Conservation (phyloP, 2,329 filamentous ascomycete genomes). For the Colletotrichum abscissum region DNA sequence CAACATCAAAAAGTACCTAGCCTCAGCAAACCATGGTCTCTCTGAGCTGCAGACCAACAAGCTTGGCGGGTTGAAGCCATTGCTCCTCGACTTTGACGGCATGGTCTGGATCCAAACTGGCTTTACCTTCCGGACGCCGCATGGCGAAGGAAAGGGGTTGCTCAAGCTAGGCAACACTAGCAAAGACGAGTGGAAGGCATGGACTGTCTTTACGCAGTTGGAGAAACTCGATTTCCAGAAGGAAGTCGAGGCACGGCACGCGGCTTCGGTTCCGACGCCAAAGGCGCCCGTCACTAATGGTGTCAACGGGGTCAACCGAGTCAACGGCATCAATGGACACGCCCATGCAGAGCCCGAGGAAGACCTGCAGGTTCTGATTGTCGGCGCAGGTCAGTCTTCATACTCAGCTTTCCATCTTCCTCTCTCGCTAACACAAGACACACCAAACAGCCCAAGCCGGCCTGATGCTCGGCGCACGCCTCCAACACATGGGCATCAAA, state of each 20-base stretch:
- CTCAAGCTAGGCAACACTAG: conserved; percentile 37
- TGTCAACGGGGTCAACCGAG: conserved; percentile 4
- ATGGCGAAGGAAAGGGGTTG: conserved; percentile 38
- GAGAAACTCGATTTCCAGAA: conserved; percentile 39
- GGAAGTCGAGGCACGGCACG: conserved; percentile 14
- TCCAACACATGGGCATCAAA: conserved; percentile 42
- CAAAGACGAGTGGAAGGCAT: conserved; percentile 39
- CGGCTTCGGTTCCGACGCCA: background rate
- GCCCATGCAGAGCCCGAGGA: conserved; percentile 37
- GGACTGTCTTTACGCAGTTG: conserved; percentile 40
- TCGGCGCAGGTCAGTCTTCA: conserved; percentile 48
- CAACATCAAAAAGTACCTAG: conserved; percentile 32
- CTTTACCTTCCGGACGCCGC: conserved; percentile 36
- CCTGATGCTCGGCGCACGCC: conserved; percentile 49
- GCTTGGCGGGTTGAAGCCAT: conserved; percentile 30
- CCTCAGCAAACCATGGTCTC: conserved; percentile 14
- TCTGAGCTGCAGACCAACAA: conserved; percentile 15
- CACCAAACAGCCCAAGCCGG: conserved; percentile 51
- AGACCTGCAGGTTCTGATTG: conserved; percentile 51
- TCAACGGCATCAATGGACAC: conserved; percentile 41
- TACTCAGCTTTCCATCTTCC: background rate
- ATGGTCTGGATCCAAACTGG: conserved; percentile 36
- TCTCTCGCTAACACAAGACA: background rate
- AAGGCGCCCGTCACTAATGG: background rate
- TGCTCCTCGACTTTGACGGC: conserved; percentile 32